Base-by-base conservation (phyloP, 2,329 filamentous ascomycete species). In the Canariomyces notabilis region DNA sequence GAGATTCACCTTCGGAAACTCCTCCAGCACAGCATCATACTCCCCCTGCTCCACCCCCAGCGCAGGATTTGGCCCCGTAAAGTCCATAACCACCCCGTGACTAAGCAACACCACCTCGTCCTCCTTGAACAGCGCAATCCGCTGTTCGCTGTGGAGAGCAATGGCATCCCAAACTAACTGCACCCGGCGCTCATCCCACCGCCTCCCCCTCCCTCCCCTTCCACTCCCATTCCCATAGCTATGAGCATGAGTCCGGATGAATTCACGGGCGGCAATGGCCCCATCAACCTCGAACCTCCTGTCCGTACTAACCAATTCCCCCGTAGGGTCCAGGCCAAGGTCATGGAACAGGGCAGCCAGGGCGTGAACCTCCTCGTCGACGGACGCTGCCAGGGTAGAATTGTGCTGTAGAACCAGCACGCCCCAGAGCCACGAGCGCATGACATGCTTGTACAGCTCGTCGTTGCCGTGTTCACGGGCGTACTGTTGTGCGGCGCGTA, bases 251-350 rank as follows among this genome's bases (percentile, higher is more conserved):
- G 33, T 42, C 26, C 42, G 45, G 37, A 73, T 42, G 46, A 73
- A 74, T 1, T 65, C 57, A 0, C 67, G 57, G 1, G 72, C 69
- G 2, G 64, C 67, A 44, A 70, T 66, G 7, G 72, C 73, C 12
- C 72, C 67, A 53, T 76, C 73, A 19, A 76, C 69, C 49, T 77
- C 73, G 56, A 76, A 76, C 7, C 72, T 66, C 21, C 69, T 70
- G 57, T 75, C 70, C 1, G 53, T 37, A 32, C 67, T 70, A 14
- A 72, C 50, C 4, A 61, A 61, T 23, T 59, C 54, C 12, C 60
- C 58, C 2, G 57, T 64, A 8, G 54, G 57, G 42, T 66, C 65
- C 69, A 66, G 72, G 14, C 69, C 70, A 0, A 72, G 55, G 35
- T 72, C 68, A 48, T 74, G 71, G 20, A 73, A 58, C 14, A 73